Evolutionary conservation across 768 basidiomycete species (phyloP).

Genomic region (Astraeus odoratus): DNA sequence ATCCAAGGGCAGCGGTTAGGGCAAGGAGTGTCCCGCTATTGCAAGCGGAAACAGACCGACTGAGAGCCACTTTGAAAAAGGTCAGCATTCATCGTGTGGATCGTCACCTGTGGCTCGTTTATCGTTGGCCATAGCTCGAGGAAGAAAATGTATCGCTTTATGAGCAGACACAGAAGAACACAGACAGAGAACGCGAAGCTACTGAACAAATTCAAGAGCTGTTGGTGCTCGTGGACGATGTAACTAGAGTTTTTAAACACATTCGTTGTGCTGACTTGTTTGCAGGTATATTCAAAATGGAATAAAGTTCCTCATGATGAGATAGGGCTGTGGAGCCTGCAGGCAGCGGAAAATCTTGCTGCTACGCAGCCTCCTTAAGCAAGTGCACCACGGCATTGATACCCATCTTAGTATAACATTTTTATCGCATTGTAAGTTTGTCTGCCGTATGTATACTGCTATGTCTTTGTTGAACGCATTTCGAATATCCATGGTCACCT

Average conservation of each 20-base stretch:
- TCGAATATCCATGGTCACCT: too few relatives aligned
- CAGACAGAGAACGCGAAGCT: constrained; percentile 36
- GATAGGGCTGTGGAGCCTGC: constrained; percentile 43
- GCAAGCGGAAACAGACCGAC: constrained; percentile 33
- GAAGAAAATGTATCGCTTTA: constrained; percentile 45
- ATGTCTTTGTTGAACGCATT: too few relatives aligned
- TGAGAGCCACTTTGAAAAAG: constrained; percentile 31
- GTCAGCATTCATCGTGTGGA: constrained; percentile 18
- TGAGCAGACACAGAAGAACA: constrained; percentile 43
- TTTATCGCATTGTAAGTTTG: too few relatives aligned
- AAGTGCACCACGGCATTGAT: too few relatives aligned
- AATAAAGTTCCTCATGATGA: constrained; percentile 53
- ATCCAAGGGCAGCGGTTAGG: constrained; percentile 54
- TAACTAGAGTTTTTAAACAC: constrained; percentile 20
- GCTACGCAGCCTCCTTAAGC: constrained; percentile 19
- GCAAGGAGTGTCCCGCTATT: constrained; percentile 61
- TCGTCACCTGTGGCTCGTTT: neutral
- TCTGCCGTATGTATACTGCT: too few relatives aligned
- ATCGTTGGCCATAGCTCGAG: constrained; percentile 40
- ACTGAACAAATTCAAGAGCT: constrained; percentile 41
- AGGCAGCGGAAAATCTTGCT: constrained; percentile 30
- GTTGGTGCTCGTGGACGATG: constrained; percentile 49
- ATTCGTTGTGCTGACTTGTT: constrained; percentile 5
- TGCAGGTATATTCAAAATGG: constrained; percentile 47
- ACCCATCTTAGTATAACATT: too few relatives aligned